Conservation (phyloP, 352 stramenopile species). For the Globisporangium rhizosaccharum region DNA sequence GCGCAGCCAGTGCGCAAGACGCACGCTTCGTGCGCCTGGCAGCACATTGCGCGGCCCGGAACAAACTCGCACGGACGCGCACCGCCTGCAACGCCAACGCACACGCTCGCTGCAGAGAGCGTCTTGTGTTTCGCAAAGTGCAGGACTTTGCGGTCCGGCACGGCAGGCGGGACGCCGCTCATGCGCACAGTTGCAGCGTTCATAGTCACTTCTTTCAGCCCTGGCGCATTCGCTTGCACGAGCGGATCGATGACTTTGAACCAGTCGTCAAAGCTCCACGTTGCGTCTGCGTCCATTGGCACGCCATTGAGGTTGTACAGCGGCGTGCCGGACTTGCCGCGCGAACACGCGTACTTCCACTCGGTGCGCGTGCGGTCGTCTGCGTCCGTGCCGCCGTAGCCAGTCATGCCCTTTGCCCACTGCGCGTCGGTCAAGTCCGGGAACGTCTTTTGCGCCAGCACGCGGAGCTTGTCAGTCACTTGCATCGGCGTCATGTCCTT, state of each 20-base stretch:
- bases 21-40: conserved; percentile 57
- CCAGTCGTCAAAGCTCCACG: conserved; percentile 52
- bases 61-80: conserved; percentile 61
- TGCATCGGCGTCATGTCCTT: conserved; percentile 70
- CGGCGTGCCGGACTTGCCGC: conserved; percentile 65
- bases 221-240: conserved; percentile 23
- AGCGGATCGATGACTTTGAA: conserved; percentile 42
- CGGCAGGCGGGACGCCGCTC: conserved; percentile 30
- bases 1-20: conserved; percentile 55
- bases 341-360: conserved; percentile 82
- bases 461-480: conserved; percentile 52
- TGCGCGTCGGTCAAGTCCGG: conserved; percentile 49
- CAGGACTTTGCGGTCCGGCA: conserved; percentile 52
- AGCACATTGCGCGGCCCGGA: conserved; percentile 66
- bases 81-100: conserved; percentile 22
- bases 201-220: conserved; percentile 7
- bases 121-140: conserved; percentile 35
- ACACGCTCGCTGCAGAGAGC: conserved; percentile 33
- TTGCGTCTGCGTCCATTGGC: conserved; percentile 45
- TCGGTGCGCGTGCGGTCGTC: conserved; percentile 51
- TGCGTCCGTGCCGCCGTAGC: conserved; percentile 64
- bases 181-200: conserved; percentile 15
- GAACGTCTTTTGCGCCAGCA: conserved; percentile 63
- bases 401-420: conserved; percentile 69
- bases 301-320: conserved; percentile 80